Evolutionary conservation across 1,139 yeast genomes (phyloP).

Genomic region (Yamadazyma epiphylla): DNA sequence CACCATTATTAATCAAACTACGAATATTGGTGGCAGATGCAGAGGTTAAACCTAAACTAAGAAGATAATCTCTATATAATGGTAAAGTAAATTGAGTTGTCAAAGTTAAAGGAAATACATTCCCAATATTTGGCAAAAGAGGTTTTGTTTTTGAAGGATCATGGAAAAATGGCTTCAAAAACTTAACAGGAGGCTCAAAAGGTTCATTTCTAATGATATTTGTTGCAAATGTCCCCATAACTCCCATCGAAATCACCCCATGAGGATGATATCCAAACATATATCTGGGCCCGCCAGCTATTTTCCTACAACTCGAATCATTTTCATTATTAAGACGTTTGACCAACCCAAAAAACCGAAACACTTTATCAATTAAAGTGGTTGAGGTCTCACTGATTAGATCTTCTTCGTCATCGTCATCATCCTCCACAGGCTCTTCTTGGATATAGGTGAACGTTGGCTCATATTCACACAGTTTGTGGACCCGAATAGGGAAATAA

Average conservation of each 20-base stretch:
- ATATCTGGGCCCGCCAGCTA: constrained; percentile 69
- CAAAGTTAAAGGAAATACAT: constrained; percentile 72
- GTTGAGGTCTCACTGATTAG: constrained; percentile 36
- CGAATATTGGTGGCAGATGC: constrained; percentile 76
- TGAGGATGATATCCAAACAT: constrained; percentile 96
- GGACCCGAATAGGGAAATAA: constrained; percentile 79
- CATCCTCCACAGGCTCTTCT: constrained; percentile 3
- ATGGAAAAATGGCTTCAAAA: constrained; percentile 45
- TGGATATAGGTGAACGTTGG: constrained; percentile 57
- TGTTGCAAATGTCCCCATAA: constrained; percentile 80
- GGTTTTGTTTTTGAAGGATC: constrained; percentile 40
- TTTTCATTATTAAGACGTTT: constrained; percentile 33
- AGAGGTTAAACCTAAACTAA: constrained; percentile 79
- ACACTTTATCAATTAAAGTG: constrained; percentile 34
- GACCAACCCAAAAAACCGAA: constrained; percentile 35
- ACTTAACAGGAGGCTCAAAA: constrained; percentile 46
- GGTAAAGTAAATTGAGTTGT: constrained; percentile 87
- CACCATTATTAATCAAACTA: constrained; percentile 58
- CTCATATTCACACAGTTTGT: constrained; percentile 64
- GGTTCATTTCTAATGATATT: constrained; percentile 60
- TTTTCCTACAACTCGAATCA: constrained; percentile 17
- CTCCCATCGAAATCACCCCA: constrained; percentile 93
- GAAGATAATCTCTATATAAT: constrained; percentile 78
- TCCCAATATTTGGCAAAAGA: constrained; percentile 76
- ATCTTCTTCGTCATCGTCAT: constrained; percentile 42